Evolutionary conservation across 148 eudicot species (phyloP).

Genomic region (Vaccinium corymbosum): DNA sequence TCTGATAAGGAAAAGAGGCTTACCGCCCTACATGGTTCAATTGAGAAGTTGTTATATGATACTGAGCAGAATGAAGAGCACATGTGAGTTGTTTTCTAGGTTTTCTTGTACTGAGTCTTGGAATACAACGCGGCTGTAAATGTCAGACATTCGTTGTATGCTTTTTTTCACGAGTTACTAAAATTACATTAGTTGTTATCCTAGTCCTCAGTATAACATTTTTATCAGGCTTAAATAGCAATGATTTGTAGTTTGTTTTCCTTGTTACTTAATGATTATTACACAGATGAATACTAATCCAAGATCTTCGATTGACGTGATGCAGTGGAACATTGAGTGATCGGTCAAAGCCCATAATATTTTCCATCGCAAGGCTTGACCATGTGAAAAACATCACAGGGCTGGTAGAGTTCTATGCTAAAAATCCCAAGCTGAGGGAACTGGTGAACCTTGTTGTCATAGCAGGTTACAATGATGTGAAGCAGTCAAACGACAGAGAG

Average conservation of each 20-base stretch:
- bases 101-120: not conserved
- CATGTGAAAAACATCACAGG: conserved; percentile 90
- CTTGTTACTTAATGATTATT: not conserved
- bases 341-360: conserved; percentile 78
- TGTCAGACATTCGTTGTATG: not conserved
- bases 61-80: conserved; percentile 75
- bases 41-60: conserved; percentile 72
- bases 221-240: not conserved
- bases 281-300: not conserved
- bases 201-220: not conserved
- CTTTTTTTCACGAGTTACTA: not conserved
- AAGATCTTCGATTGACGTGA: conserved; percentile 12
- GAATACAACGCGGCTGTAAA: not conserved
- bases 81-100: conserved; percentile 51
- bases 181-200: not conserved
- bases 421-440: conserved; percentile 27
- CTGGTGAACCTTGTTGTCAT: too few species aligned
- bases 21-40: conserved; percentile 22
- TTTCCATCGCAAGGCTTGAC: conserved; percentile 98
- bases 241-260: not conserved
- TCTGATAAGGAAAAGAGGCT: too few species aligned
- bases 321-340: conserved; percentile 80
- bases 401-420: conserved; percentile 83
- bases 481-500: too few species aligned
- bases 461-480: too few species aligned